Base-by-base conservation (phyloP, 2,329 filamentous ascomycete species). In the Aspergillus ruber region DNA sequence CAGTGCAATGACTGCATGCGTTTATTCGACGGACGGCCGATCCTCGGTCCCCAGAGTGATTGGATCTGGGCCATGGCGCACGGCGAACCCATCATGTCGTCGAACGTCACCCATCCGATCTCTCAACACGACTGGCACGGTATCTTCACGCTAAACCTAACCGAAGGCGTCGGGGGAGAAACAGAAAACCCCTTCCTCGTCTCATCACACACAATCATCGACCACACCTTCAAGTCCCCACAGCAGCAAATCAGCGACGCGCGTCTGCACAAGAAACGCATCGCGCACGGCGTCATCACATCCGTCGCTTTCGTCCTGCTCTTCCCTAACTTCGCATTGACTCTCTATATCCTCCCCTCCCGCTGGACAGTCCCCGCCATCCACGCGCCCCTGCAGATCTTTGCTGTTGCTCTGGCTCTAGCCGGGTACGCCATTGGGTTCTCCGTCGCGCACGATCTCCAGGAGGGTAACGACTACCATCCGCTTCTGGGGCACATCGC, bases 1-100 rank as follows among this genome's bases (percentile, higher is more conserved):
- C 72, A 65, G 54, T 82, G 79, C 51, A 74, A 74, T 20, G 79
- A 74, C 50, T 82, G 79, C 56, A 59, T 73, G 32, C 71, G 61
- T 47, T 81, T 78, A 78, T 64, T 61, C 27, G 76, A 76, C 4
- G 77, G 78, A 3, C 67, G 61, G 70, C 70, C 74, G 52, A 74
- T 79, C 49, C 75, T 63, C 3, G 62, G 62, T 21, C 47, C 58
- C 2, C 64, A 57, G 1, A 74, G 72, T 13, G 62, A 62, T 17
- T 82, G 77, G 77, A 78, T 82, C 36, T 77, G 72, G 57, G 77
- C 73, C 9, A 65, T 66, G 44, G 68, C 67, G 17, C 58, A 63
- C 4, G 78, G 78, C 21, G 62, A 65, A n/a, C 54, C 78, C 0
- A 58, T 81, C 38, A 66, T 75, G 27, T 73, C 73, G 0, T 69